phyloP scores from a whole-genome alignment of 2,329 filamentous ascomycete species.

The Fusarium pseudograminearum region DNA sequence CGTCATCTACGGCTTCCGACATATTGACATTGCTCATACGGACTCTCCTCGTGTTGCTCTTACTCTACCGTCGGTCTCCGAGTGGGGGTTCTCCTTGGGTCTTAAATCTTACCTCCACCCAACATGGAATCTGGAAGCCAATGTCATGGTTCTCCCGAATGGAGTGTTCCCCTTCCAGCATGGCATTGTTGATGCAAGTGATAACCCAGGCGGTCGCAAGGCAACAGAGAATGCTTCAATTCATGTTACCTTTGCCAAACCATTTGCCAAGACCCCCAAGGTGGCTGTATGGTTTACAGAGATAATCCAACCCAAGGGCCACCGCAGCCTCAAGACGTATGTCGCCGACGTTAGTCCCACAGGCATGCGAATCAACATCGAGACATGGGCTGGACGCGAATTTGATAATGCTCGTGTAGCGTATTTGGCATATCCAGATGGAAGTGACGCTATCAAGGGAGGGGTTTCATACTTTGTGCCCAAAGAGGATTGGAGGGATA shows the following conservation, averaged over 20 bases:
- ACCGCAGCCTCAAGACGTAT: background rate
- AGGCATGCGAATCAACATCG: background rate
- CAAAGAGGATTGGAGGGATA: background rate
- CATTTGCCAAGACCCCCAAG: background rate
- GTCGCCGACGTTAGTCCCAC: background rate
- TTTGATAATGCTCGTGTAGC: background rate
- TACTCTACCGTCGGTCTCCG: no score
- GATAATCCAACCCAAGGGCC: background rate
- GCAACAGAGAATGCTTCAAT: accelerated
- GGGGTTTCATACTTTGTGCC: background rate
- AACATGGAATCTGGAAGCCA: no score
- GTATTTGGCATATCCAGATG: background rate
- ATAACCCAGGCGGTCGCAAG: background rate
- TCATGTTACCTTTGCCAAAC: background rate
- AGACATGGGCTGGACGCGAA: background rate
- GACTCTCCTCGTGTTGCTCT: no score
- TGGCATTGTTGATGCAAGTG: background rate
- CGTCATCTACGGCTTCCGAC: no score
- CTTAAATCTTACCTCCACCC: no score
- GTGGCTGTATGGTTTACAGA: background rate
- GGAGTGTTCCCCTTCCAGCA: background rate
- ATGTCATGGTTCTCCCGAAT: no score
- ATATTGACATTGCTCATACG: no score
- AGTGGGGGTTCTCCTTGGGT: no score
- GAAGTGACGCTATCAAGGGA: background rate